Evolutionary conservation across 148 eudicot genomes (phyloP).

Genomic region (Chenopodium album): DNA sequence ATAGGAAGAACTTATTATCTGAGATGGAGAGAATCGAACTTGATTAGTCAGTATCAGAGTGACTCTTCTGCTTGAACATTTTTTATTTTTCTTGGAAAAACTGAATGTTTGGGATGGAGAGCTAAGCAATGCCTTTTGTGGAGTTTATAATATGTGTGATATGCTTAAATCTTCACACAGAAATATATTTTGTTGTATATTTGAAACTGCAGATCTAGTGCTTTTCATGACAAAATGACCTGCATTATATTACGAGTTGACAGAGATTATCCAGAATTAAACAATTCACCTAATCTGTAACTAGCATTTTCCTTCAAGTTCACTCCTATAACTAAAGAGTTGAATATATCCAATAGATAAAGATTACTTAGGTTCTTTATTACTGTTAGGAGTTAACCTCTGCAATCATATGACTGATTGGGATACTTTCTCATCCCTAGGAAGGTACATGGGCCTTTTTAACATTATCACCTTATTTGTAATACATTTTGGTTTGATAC

Average conservation of each 20-base stretch:
- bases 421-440: neutral
- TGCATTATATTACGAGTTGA: neutral
- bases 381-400: neutral
- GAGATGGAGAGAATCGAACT: neutral
- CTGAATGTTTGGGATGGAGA: neutral
- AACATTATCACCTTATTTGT: neutral
- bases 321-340: neutral
- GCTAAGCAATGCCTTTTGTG: neutral
- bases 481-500: neutral
- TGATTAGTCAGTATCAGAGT: neutral
- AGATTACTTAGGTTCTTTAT: neutral
- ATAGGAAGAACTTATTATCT: neutral
- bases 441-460: neutral
- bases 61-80: neutral
- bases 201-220: neutral
- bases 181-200: neutral
- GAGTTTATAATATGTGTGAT: neutral
- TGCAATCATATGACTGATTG: neutral
- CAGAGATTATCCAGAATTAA: neutral
- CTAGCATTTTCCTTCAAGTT: neutral
- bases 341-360: neutral
- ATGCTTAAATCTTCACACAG: neutral
- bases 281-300: neutral
- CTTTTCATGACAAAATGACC: neutral
- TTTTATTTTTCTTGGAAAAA: neutral